phyloP scores from a whole-genome alignment of 2,329 filamentous ascomycete species.

The Microdochium paspali region DNA sequence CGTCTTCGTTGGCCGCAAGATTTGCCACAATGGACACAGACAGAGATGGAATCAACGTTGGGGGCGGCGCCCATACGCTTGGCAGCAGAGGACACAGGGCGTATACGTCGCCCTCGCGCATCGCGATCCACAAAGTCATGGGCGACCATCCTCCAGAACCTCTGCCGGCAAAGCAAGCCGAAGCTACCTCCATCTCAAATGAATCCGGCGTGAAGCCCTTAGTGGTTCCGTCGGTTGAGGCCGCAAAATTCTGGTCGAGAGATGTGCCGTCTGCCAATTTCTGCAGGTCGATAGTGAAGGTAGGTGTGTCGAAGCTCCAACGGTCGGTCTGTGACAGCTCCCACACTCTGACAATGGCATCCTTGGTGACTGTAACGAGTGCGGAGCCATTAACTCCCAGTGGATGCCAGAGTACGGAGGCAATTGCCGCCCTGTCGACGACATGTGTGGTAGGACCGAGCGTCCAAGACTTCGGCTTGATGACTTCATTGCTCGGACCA shows the following conservation, averaged over 20 bases:
- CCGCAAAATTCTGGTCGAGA: conserved; percentile 73
- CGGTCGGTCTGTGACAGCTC: conserved; percentile 76
- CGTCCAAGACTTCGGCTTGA: conserved; percentile 80
- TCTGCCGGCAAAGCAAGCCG: conserved; percentile 66
- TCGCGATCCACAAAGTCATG: conserved; percentile 97
- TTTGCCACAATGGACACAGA: conserved; percentile 76
- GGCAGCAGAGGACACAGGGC: conserved; percentile 86
- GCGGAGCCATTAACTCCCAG: conserved; percentile 73
- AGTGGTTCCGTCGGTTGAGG: conserved; percentile 63
- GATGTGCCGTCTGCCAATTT: conserved; percentile 80
- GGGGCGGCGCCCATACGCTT: conserved; percentile 71
- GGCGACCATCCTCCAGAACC: conserved; percentile 79
- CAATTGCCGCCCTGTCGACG: conserved; percentile 70
- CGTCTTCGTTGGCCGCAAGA: conserved; percentile 51
- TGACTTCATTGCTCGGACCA: conserved; percentile 53
- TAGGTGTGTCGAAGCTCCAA: conserved; percentile 78
- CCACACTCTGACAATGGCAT: conserved; percentile 85
- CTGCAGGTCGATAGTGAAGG: conserved; percentile 77
- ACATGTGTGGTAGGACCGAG: conserved; percentile 91
- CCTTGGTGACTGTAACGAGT: conserved; percentile 78
- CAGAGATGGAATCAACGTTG: conserved; percentile 70
- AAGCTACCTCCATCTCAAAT: conserved; percentile 88
- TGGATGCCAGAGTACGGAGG: conserved; percentile 85
- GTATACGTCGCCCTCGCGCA: conserved; percentile 87
- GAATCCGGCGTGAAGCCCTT: conserved; percentile 82